Conservation (phyloP, 2,329 filamentous ascomycete species). For the Allantophomopsis lycopodina region DNA sequence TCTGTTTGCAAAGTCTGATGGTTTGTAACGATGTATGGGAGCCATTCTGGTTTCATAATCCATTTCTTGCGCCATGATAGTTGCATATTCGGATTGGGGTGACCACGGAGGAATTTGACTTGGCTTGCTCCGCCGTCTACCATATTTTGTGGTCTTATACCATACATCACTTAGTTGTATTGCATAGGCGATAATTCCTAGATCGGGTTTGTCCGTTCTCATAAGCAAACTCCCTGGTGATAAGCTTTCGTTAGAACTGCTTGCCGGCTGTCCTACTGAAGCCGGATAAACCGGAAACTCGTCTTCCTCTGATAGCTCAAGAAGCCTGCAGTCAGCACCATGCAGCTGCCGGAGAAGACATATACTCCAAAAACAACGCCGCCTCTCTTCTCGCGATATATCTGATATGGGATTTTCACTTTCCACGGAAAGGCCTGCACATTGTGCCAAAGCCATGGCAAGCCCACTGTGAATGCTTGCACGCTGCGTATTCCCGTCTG, state of each 20-base stretch:
- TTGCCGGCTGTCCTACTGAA: slow-evolving; percentile 15
- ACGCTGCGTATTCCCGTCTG: slow-evolving; percentile 29
- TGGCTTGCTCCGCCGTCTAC: slow-evolving; percentile 27
- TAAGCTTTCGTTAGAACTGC: background rate
- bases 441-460: slow-evolving; percentile 29
- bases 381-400: slow-evolving; percentile 14
- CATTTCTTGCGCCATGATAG: slow-evolving; percentile 33
- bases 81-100: slow-evolving; percentile 34
- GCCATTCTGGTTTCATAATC: slow-evolving; percentile 36
- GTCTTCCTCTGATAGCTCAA: slow-evolving; percentile 21
- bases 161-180: slow-evolving; percentile 31
- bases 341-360: slow-evolving; percentile 18
- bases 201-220: slow-evolving; percentile 11
- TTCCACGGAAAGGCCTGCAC: slow-evolving; percentile 27
- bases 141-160: slow-evolving; percentile 31
- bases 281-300: slow-evolving; percentile 23
- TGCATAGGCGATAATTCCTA: slow-evolving; percentile 30
- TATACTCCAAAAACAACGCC: slow-evolving; percentile 20
- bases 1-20: slow-evolving; percentile 29
- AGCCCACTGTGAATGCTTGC: slow-evolving; percentile 28
- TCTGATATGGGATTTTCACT: slow-evolving; percentile 5
- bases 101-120: slow-evolving; percentile 31
- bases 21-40: slow-evolving; percentile 33
- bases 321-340: slow-evolving; percentile 22
- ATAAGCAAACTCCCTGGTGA: background rate